phyloP scores from a whole-genome alignment of 225 moss, liverwort and hornwort species.

The Neckera pumila region DNA sequence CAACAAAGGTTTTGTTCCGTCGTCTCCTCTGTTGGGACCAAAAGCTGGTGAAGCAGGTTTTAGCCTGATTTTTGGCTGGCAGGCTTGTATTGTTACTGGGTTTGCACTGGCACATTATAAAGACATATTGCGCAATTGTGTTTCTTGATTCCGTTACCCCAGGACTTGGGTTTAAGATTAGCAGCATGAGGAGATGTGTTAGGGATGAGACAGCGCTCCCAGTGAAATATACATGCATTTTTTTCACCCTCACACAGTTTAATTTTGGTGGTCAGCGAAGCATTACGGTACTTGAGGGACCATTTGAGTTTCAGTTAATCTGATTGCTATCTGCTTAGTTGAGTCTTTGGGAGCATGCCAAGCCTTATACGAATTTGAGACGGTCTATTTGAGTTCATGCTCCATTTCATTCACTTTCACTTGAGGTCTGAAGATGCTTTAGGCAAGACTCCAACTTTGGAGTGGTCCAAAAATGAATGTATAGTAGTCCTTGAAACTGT shows the following conservation, averaged over 20 bases:
- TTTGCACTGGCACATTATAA: slow-evolving; percentile 60
- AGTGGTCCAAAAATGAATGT: neutral
- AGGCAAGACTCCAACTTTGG: neutral
- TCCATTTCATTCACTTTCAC: neutral
- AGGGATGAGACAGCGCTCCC: slow-evolving; percentile 34
- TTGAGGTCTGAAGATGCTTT: neutral
- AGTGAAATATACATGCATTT: slow-evolving; percentile 4
- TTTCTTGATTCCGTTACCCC: slow-evolving; percentile 45
- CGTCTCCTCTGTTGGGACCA: slow-evolving; percentile 23
- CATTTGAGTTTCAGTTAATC: neutral
- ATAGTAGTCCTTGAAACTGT: no score
- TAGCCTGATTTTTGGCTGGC: slow-evolving; percentile 54
- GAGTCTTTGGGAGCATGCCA: neutral
- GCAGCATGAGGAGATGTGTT: slow-evolving; percentile 32
- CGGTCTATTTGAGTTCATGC: neutral
- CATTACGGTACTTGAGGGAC: no score
- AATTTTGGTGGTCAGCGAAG: neutral
- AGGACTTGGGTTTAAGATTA: slow-evolving; percentile 38
- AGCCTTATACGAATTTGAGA: neutral
- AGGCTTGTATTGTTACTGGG: slow-evolving; percentile 68
- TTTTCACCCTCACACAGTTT: neutral
- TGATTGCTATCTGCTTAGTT: neutral
- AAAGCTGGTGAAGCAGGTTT: slow-evolving; percentile 36
- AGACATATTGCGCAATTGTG: slow-evolving; percentile 54
- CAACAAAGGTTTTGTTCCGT: slow-evolving; percentile 27